Conservation (phyloP, 1,284 basidiomycete genomes). For the Agaricales sp. region DNA sequence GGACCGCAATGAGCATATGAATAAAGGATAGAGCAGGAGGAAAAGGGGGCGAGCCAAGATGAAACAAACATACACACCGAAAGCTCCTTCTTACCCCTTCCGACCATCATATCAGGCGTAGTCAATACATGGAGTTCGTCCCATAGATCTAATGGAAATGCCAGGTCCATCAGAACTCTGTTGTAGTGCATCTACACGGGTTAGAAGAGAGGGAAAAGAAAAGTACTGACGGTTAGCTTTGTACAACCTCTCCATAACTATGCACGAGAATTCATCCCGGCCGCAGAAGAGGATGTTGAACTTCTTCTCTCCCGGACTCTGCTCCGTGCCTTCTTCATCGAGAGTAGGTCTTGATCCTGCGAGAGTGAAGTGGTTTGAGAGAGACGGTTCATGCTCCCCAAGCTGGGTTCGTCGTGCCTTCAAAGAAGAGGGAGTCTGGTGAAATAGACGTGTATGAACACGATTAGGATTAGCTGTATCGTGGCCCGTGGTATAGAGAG, state of each 20-base stretch:
- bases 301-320: too few relatives aligned
- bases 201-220: slow-evolving; percentile 5
- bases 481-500: too few relatives aligned
- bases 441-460: too few relatives aligned
- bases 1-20: too few relatives aligned
- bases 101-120: slow-evolving; percentile 44
- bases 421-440: too few relatives aligned
- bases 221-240: slow-evolving; percentile 31
- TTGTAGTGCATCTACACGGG: slow-evolving; percentile 8
- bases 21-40: slow-evolving; percentile 3
- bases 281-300: slow-evolving; percentile 61
- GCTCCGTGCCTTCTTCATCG: too few relatives aligned
- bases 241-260: slow-evolving; percentile 43
- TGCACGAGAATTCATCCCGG: slow-evolving; percentile 64
- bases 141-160: slow-evolving; percentile 47
- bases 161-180: slow-evolving; percentile 3
- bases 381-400: too few relatives aligned
- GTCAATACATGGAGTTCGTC: slow-evolving; percentile 46
- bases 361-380: too few relatives aligned
- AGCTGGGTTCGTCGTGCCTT: too few relatives aligned
- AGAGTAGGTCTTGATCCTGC: too few relatives aligned
- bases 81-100: slow-evolving; percentile 36
- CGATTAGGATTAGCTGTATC: too few relatives aligned
- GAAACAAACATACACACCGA: slow-evolving; percentile 39
- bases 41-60: slow-evolving; percentile 2